Base-by-base conservation (phyloP, 2,329 filamentous ascomycete species). In the Alternaria triticina region DNA sequence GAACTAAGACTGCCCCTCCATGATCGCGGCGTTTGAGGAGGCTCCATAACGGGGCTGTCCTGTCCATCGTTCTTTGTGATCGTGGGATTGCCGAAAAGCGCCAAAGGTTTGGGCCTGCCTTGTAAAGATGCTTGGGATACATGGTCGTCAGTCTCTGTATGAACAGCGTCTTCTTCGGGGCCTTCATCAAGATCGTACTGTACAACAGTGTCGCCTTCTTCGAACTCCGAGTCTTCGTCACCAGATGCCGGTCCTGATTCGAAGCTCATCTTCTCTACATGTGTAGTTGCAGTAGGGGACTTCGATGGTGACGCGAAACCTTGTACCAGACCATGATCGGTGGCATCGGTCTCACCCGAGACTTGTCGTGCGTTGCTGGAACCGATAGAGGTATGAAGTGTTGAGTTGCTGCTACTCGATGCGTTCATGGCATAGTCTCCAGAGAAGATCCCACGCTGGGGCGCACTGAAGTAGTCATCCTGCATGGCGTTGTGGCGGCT, bases 151-250 rank as follows among this genome's bases (percentile, higher is more conserved):
- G 40, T 6, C 13, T 45, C 57, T 6, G 61, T 27, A 12, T 61
- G 56, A 3, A 57, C 46, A 13, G 54, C 60, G 25, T 27, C 46
- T 17, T 58, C 59, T 27, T 61, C 51, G 6, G 50, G 51, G 17
- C 51, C 62, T 1, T 70, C 69, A 1, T 72, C 73, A 7, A 67
- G 40, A 6, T 75, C 70, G 46, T 75, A 73, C 46, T 79, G 76
- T 4, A 79, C 64, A 5, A 79, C 67, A 7, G 77, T 79, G 44
- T 78, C 76, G 10, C 72, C 77, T 54, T 79, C 77, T 17, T 79
- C 77, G 43, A 77, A 79, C 4, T 73, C 70, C 3, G 70, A 75
- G 15, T 76, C 75, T 15, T 73, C 71, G n/a, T 76, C 71, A 15
- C 17, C 43, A 13, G 47, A 11, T 11, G 62, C 28, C 22, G 36